Conservation (phyloP, 805 yeast genomes). For the Saccharomycopsis vini region DNA sequence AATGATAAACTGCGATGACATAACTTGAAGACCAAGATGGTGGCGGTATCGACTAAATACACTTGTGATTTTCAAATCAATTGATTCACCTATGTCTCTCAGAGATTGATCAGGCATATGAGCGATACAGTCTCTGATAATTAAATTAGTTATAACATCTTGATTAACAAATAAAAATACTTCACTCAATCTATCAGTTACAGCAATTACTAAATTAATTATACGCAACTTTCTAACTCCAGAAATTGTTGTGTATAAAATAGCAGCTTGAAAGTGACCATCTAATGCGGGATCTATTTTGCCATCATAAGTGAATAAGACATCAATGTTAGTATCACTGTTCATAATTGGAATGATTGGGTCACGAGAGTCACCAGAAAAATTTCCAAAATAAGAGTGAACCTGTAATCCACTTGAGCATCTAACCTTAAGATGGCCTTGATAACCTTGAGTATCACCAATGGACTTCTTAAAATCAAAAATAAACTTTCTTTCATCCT, state of each 20-base stretch:
- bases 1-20: conserved; percentile 52
- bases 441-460: conserved; percentile 53
- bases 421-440: conserved; percentile 75
- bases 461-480: conserved; percentile 51
- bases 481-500: conserved; percentile 61
- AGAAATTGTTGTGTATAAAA: conserved; percentile 67
- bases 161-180: conserved; percentile 77
- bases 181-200: conserved; percentile 61
- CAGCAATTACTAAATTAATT: conserved; percentile 75
- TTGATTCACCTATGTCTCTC: conserved; percentile 41
- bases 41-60: conserved; percentile 50
- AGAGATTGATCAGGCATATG: conserved; percentile 35
- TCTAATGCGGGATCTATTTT: conserved; percentile 60
- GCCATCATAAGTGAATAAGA: conserved; percentile 70
- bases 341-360: conserved; percentile 44
- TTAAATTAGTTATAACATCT: conserved; percentile 47
- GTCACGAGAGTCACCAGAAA: conserved; percentile 34
- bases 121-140: conserved; percentile 40
- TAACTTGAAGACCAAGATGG: conserved; percentile 33
- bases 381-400: conserved; percentile 59
- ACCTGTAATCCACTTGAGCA: conserved; percentile 85
- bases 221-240: conserved; percentile 83
- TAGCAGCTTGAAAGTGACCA: conserved; percentile 85
- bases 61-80: conserved; percentile 44
- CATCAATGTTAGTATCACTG: conserved; percentile 57